Percentiles rank a stretch among this genome's conserved stretches.
Conservation (phyloP, 169 alveolate species). For the Theileria equi region DNA sequence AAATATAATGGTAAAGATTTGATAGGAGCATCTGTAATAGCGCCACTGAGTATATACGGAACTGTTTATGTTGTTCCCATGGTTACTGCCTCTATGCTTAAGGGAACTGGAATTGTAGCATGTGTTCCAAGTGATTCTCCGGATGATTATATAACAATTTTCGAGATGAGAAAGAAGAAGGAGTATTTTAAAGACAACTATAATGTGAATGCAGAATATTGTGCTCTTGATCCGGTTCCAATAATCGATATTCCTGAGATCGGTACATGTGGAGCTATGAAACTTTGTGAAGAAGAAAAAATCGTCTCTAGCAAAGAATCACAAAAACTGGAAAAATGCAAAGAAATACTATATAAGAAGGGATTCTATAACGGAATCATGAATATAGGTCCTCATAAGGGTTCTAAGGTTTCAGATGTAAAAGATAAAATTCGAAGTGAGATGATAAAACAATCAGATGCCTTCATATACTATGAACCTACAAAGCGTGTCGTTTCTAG, state of each 20-base stretch:
- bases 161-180: constrained; percentile 87
- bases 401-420: constrained; percentile 83
- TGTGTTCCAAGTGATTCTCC: constrained; percentile 99
- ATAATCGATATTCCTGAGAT: constrained; percentile 89
- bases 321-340: constrained; percentile 90
- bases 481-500: constrained; percentile 93
- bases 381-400: constrained; percentile 87
- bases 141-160: constrained; percentile 96
- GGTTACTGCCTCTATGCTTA: constrained; percentile 94
- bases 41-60: constrained; percentile 89
- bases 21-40: constrained; percentile 90
- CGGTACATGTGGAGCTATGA: constrained; percentile 75
- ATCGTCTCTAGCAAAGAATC: constrained; percentile 89
- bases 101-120: constrained; percentile 98
- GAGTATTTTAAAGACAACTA: constrained; percentile 74
- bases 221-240: constrained; percentile 87
- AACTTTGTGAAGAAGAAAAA: constrained; percentile 76
- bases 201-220: constrained; percentile 67
- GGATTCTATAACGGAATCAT: constrained; percentile 97
- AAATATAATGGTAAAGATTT: constrained; percentile 84
- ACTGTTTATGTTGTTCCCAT: constrained; percentile 95
- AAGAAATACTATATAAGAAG: constrained; percentile 91
- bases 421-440: constrained; percentile 78
- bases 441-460: constrained; percentile 72
- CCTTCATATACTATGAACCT: constrained; percentile 93